Percentiles rank a stretch among this genome's conserved stretches.
phyloP scores from a whole-genome alignment of 176 grass and related monocot species.

The Triticum aestivum region IWGSC_CS_RefSeq_v2.1 NC_057800.1:1475721-1476220 shows the following conservation, averaged over 20 bases:
- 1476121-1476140: constrained; percentile 27
- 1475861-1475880: constrained; percentile 50
- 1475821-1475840: too few relatives aligned
- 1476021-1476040: not conserved
- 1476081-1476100: constrained; percentile 53
- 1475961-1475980: not conserved
- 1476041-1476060: constrained; percentile 55
- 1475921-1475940: constrained; percentile 38
- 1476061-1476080: constrained; percentile 48
- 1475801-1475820: too few relatives aligned
- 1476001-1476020: not conserved
- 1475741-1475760: too few relatives aligned
- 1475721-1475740: too few relatives aligned
- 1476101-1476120: constrained; percentile 24
- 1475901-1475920: constrained; percentile 60
- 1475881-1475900: constrained; percentile 49
- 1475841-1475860: too few relatives aligned
- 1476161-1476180: constrained; percentile 37
- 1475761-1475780: too few relatives aligned
- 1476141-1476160: constrained; percentile 48
- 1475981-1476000: not conserved
- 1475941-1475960: constrained; percentile 46
- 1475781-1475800: not conserved
- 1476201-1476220: constrained; percentile 54
- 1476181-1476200: constrained; percentile 53